Evolutionary conservation across 768 basidiomycete genomes (phyloP), one percentile per base, ranked within the genome.

Genomic region (Suillus bovinus): DNA sequence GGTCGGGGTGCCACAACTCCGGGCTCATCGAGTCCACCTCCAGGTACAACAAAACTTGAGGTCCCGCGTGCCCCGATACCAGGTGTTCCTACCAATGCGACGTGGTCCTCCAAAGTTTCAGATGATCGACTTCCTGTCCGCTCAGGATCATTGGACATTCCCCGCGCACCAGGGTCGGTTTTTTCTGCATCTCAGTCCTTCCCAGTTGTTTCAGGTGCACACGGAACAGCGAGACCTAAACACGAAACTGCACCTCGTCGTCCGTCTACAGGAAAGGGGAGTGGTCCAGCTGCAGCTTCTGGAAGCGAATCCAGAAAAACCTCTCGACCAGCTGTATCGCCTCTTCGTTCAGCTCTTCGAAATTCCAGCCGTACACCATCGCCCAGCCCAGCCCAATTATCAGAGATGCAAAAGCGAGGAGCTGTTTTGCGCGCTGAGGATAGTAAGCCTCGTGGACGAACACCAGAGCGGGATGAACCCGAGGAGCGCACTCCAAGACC

Each of bases 261-360:
- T 24, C 17, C 55, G 5, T 56, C 55, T 39, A 20, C 17, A 27
- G 10, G 24, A 17, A 36, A 39, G 1, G 10, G 36, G 24, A 56
- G 17, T 13, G 10, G 36, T 39, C n/a, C 36, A 27, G 55, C 24
- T 56, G 24, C 36, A 56, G 55, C 27, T 38, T 20, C 55, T 39
- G 17, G 24, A 39, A 56, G 24, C 24, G 24, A 38, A 17, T 17
- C 24, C 10, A 38, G 17, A 38, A 27, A 50, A 11, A 36, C 58
- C 9, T 63, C 61, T 2, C 70, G 74, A 8, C 78, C 79, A 3
- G 74, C 76, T 10, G 82, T 80, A 70, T 71, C 77, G 31, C 88
- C 89, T 0, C 68, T 91, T 36, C 79, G 82, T 59, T 89, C 88
- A 59, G 90, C 88, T 27, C 64, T 91, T 74, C 82, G 83, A 66